Base-by-base conservation (phyloP, 768 basidiomycete genomes). In the Calocera viscosa region DNA sequence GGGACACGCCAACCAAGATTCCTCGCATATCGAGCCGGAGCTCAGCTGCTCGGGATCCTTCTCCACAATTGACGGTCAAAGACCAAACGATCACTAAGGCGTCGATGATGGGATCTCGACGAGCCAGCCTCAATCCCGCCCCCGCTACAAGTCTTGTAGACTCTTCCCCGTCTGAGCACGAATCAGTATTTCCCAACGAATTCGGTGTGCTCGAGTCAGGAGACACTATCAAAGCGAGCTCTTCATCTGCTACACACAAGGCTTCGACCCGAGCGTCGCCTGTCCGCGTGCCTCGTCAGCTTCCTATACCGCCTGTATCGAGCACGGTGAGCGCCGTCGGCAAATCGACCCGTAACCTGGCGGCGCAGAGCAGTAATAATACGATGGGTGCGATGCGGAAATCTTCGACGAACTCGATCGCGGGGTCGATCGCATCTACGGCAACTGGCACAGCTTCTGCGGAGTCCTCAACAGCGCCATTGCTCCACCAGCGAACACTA, bases 1-100 rank as follows among this genome's bases (percentile, higher is more conserved):
- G 92, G 76, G 91, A 91, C 73, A 92, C 92, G 0, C 91, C 91
- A 1, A 94, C 91, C 22, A 94, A 92, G 79, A 94, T 94, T 72
- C 91, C 91, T 60, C 89, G 91, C 28, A 93, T 94, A 41, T 88
- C 90, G n/a, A 90, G 90, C 72, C 83, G 88, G 35, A 86, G 87
- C 1, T 89, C 91, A 2, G 84, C 88, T 11, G 82, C 82, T 11
- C 66, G 68, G 8, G 53, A 60, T 65, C 82, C 84, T 60, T 90
- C 90, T 7, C 91, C 91, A 16, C 82, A 87, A 47, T 75, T 67
- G 0, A 68, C 84, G 66, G 86, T 86, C 71, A 78, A 80, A n/a
- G 80, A 84, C 19, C 30, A 28, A 26, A 60, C 53, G 10, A 60
- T 60, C 53, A 35, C 60, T 19, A 78, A 80, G 19, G 69, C 75